These are phyloP conservation scores for Populus simonii DNA, from an alignment of 345 rosid genomes.

Conservation along the genomic window DNA sequence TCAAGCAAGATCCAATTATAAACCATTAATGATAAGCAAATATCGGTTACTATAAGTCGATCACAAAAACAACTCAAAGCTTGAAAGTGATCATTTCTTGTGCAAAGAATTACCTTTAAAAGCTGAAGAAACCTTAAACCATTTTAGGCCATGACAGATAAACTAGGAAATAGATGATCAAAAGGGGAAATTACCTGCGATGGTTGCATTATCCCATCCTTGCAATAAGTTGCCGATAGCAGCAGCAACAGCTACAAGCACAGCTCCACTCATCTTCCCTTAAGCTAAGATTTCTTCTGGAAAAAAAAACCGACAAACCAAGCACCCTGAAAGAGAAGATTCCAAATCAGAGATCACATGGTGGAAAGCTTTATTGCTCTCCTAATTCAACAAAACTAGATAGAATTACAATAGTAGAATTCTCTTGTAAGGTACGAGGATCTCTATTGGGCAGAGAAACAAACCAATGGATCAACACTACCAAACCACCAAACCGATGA, in stretches of 20 bases:
- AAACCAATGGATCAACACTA: constrained; percentile 6
- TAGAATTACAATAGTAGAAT: background rate
- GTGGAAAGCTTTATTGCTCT: constrained; percentile 9
- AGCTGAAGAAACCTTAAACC: background rate
- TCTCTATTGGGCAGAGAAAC: background rate
- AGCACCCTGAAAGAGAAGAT: constrained; percentile 28
- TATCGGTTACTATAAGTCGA: background rate
- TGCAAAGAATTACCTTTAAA: background rate
- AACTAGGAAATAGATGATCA: background rate
- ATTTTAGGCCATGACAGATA: background rate
- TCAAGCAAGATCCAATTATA: background rate
- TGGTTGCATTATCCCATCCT: constrained; percentile 99
- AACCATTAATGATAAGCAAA: background rate
- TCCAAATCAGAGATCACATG: constrained; percentile 25
- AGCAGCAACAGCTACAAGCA: constrained; percentile 83
- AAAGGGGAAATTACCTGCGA: constrained; percentile 62
- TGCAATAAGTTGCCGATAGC: constrained; percentile 91
- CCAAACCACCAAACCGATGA: constrained; percentile 10
- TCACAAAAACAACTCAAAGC: background rate
- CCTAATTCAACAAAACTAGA: constrained; percentile 14
- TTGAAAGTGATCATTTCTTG: background rate
- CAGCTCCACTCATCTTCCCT: constrained; percentile 72
- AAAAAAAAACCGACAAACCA: constrained; percentile 11
- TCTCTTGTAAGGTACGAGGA: background rate
- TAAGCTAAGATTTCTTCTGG: constrained; percentile 22